Evolutionary conservation across 2,329 filamentous ascomycete species (phyloP).

Genomic region (Cryphonectria japonica): DNA sequence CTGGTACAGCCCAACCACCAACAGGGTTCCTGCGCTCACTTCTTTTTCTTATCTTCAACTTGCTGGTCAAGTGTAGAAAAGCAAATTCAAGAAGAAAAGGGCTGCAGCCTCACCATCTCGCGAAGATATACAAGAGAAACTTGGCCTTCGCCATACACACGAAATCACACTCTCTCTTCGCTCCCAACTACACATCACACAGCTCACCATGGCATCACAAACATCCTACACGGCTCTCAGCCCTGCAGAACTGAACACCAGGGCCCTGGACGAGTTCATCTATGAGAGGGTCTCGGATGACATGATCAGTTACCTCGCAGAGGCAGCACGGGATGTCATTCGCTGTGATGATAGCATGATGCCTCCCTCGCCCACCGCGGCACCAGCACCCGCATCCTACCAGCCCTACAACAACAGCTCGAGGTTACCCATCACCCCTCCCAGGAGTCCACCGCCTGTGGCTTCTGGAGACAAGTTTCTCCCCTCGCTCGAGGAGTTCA

Average conservation of each 20-base stretch:
- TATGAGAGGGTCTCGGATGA: conserved; percentile 73
- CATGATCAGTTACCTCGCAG: conserved; percentile 79
- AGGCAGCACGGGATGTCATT: conserved; percentile 77
- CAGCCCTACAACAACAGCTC: conserved; percentile 34
- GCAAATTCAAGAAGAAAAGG: not conserved
- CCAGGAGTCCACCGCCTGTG: conserved; percentile 52
- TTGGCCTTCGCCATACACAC: conserved; percentile 16
- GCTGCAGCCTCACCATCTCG: conserved; percentile 38
- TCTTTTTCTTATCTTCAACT: conserved; percentile 18
- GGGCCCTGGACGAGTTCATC: conserved; percentile 79
- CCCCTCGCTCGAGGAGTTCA: conserved; percentile 87
- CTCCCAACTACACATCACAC: conserved; percentile 33
- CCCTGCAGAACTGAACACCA: conserved; percentile 66
- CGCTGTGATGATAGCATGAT: conserved; percentile 70
- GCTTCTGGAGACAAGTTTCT: conserved; percentile 58
- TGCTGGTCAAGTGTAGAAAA: conserved; percentile 19
- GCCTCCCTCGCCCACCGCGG: conserved; percentile 45
- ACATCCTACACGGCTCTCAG: conserved; percentile 42
- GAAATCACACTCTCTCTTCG: conserved; percentile 23
- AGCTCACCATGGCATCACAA: conserved; percentile 50
- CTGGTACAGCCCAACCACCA: conserved; percentile 15
- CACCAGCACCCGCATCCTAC: not conserved
- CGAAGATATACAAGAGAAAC: conserved; percentile 16
- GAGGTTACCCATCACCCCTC: conserved; percentile 53
- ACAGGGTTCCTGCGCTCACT: conserved; percentile 13